Base-by-base conservation (phyloP, 345 rosid genomes). In the Odontarrhena argentea region DNA sequence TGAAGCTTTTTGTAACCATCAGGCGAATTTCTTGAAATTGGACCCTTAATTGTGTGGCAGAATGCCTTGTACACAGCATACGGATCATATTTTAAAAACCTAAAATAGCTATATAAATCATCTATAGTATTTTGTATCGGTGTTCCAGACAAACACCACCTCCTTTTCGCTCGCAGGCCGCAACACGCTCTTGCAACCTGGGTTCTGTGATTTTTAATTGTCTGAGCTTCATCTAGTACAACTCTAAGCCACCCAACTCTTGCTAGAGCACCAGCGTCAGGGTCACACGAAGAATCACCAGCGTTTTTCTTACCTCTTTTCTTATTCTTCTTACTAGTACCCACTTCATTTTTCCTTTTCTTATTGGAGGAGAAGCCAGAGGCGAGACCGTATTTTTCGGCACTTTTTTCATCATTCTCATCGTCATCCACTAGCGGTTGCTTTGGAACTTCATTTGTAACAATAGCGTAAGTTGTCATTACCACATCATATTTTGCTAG, bases 121-220 rank as follows among this genome's bases (percentile, higher is more conserved):
- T 90, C 97, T 51, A 93, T 78, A 30, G 94, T 18, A 76, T 93
- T 93, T 67, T 93, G 98, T 67, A 93, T 89, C 8, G 98, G 98
- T 62, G 98, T 93, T 73, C 98, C 98, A 68, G 98, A 93, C 77
- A 93, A 83, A 82, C 98, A 93, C 98, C 98, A 93, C 68, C 98
- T 86, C 67, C 80, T 85, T 74, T 86, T 90, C 69, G 98, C 96
- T 69, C 92, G 92, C 73, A 93, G 98, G 67, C 92, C 87, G 71
- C 90, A 87, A 75, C 96, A 93, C 53, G 98, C 98, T 79, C 97
- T 85, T 67, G 98, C 94, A 53, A 90, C 98, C 82, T 87, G 98
- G 15, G 98, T 93, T 65, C 97, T 79, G 68, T 93, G 97, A 77
- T 93, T 94, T 74, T 94, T 93, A 65, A 93, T 93, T n/a, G 96